A percentile compares a stretch with the other conserved stretches of the same genome.
Conservation (phyloP, 148 eudicot genomes). For the Simmondsia chinensis region DNA sequence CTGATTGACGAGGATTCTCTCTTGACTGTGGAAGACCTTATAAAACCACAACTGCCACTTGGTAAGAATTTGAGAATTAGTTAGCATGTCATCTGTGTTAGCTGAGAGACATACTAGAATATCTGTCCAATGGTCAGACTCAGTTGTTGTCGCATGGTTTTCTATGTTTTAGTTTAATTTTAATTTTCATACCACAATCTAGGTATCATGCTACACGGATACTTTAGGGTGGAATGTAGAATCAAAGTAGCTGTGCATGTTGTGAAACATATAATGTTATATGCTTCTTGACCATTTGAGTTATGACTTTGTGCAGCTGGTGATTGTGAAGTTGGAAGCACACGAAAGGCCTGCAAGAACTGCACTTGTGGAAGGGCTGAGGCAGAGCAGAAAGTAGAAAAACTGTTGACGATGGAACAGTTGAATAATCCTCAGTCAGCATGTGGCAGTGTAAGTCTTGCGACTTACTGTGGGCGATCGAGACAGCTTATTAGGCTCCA, state of each 20-base stretch:
- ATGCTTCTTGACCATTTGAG: no score
- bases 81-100: background rate
- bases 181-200: no score
- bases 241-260: no score
- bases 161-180: no score
- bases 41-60: conserved; percentile 61
- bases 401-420: conserved; percentile 69
- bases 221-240: no score
- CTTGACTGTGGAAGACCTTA: conserved; percentile 78
- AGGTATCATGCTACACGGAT: no score
- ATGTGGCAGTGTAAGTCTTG: conserved; percentile 71
- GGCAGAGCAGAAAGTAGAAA: conserved; percentile 72
- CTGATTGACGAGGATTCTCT: conserved; percentile 92
- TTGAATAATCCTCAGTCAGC: conserved; percentile 71
- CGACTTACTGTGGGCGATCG: background rate
- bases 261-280: no score
- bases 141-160: no score
- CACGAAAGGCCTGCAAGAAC: conserved; percentile 93
- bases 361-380: conserved; percentile 94
- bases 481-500: no score
- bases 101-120: background rate
- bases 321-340: conserved; percentile 86
- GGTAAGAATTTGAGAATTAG: conserved; percentile 21
- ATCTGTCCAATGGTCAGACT: background rate
- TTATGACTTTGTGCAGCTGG: conserved; percentile 27